A percentile compares a stretch with the other conserved stretches of the same genome.
Evolutionary conservation across 108 stramenopile genomes (phyloP).

Genomic region (Cyclotella choctawhatcheeana): DNA sequence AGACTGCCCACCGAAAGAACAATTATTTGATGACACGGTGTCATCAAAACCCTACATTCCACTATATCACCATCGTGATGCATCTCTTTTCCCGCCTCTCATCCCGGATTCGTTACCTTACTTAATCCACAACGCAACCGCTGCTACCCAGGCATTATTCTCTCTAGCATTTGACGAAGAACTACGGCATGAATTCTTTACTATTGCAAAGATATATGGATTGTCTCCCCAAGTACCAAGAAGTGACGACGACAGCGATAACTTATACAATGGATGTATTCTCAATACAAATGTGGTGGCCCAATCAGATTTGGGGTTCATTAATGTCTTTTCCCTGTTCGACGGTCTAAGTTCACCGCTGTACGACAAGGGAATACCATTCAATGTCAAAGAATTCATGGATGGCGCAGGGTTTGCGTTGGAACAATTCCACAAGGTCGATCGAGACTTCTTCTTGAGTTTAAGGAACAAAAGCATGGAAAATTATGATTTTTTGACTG

Average conservation of each 20-base stretch:
- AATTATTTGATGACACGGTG: neutral
- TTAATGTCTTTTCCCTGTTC: constrained; percentile 64
- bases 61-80: constrained; percentile 44
- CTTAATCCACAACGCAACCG: constrained; percentile 28
- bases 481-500: constrained; percentile 18
- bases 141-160: constrained; percentile 16
- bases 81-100: constrained; percentile 21
- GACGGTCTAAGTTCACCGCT: constrained; percentile 72
- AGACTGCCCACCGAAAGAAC: neutral
- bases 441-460: constrained; percentile 20
- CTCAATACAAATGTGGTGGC: constrained; percentile 69
- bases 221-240: neutral
- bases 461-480: neutral
- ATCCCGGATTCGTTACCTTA: constrained; percentile 35
- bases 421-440: constrained; percentile 62
- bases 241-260: constrained; percentile 5
- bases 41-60: constrained; percentile 21
- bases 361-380: constrained; percentile 44
- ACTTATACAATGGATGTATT: constrained; percentile 44
- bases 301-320: constrained; percentile 66
- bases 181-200: constrained; percentile 36
- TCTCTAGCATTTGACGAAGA: constrained; percentile 29
- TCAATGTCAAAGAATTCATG: constrained; percentile 69
- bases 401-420: constrained; percentile 66
- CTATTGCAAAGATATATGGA: constrained; percentile 13